Base-by-base conservation (phyloP, 441 rosid genomes). In the Viola pubescens region DNA sequence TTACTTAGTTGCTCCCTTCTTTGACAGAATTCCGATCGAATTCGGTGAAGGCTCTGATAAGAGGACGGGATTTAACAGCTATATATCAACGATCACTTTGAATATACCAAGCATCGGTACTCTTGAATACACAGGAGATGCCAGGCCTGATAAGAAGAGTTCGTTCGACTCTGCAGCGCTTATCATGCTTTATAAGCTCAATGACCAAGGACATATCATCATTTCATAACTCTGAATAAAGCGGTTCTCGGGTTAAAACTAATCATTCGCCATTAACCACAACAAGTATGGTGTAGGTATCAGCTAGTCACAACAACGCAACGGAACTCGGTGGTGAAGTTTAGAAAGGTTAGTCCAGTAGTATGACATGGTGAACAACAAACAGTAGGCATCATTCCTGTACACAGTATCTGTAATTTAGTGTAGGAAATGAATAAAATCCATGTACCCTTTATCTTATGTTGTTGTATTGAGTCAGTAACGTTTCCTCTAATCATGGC, bases 121-220 rank as follows among this genome's bases (percentile, higher is more conserved):
- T 38, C 69, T 88, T 37, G 71, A 73, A 63, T 82, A 83, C 64
- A 52, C 64, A 0, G 97, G 99, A 47, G 85, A 81, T 34, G 71
- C 81, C 13, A 85, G 75, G 70, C 82, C 90, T 8, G 97, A 94
- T 69, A 94, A 94, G 83, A 91, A 88, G 72, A 79, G 89, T 56
- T 85, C 98, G 0, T 81, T 39, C 0, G 99, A 91, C 75, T 82
- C 94, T 12, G 99, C 99, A 10, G 89, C 88, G 4, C 70, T 87
- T 4, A 59, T 59, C 16, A 49, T 88, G 73, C 85, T 94, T 51
- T 51, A 77, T 4, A 82, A 83, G 72, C 94, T 94, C 38, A 68
- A 79, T 72, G 68, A 72, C 9, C 75, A 52, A 49, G 86, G 91
- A 45, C 73, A 67, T 43, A 51, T 91, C 42, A 66, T 75, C 67